Percentiles rank a stretch among this genome's conserved stretches.
These are phyloP conservation scores for Coleophoma cylindrospora DNA, from an alignment of 2,329 filamentous ascomycete species.

Conservation along the genomic window DNA sequence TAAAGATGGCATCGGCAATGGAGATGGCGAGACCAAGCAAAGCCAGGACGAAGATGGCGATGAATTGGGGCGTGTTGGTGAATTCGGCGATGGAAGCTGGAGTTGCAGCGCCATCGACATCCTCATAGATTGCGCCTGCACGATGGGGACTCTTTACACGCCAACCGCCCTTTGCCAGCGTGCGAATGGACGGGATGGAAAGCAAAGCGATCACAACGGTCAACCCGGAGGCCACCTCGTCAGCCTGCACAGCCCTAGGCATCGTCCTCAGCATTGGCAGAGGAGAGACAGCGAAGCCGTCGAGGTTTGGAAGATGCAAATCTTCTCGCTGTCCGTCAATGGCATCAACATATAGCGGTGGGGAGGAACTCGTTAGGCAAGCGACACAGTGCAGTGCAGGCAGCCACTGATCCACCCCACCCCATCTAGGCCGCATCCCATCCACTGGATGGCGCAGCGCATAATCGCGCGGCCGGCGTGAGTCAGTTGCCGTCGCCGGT, in stretches of 20 bases:
- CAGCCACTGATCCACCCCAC: no score
- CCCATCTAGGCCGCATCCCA: no score
- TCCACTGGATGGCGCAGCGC: no score
- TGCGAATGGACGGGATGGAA: slow-evolving; percentile 14
- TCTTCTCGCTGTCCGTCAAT: no score
- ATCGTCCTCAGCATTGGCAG: not conserved
- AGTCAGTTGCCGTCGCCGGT: no score
- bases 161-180: slow-evolving; percentile 11
- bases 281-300: no score
- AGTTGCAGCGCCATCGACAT: slow-evolving; percentile 64
- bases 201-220: slow-evolving; percentile 1
- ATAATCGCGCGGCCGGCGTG: no score
- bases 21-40: slow-evolving; percentile 47
- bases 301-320: no score
- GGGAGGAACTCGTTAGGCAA: no score
- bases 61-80: slow-evolving; percentile 52
- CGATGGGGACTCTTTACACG: slow-evolving; percentile 6
- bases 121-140: slow-evolving; percentile 44
- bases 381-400: no score
- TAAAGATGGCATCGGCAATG: slow-evolving; percentile 47
- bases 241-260: not conserved
- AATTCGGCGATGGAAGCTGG: slow-evolving; percentile 56
- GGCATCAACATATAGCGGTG: no score
- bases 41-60: slow-evolving; percentile 45
- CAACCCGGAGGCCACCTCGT: not conserved